phyloP scores from a whole-genome alignment of 164 flowering plant genomes.

The Annona squamosa region DNA sequence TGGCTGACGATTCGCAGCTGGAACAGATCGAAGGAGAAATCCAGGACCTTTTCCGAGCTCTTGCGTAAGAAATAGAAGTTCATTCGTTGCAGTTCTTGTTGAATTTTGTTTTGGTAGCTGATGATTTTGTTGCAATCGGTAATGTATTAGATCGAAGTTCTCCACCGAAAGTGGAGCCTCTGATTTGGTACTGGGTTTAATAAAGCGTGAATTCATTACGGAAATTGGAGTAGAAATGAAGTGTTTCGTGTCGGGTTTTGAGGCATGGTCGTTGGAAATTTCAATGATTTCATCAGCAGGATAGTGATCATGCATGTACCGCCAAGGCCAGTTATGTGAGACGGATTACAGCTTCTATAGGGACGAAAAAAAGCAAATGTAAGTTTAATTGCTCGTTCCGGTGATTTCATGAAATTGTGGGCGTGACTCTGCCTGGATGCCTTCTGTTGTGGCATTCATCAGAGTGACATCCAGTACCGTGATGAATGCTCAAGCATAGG shows the following conservation, averaged over 20 bases:
- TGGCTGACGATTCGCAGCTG: constrained; percentile 42
- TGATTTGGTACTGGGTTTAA: neutral
- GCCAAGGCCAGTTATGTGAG: neutral
- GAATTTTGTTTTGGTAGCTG: neutral
- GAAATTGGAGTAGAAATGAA: neutral
- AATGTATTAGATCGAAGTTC: neutral
- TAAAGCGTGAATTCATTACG: neutral
- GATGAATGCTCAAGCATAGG: neutral
- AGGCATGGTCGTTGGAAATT: neutral
- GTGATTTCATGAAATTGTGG: neutral
- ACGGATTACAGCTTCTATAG: neutral
- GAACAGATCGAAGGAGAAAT: constrained; percentile 99
- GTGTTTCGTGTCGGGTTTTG: neutral
- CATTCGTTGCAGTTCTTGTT: neutral
- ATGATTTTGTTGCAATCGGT: neutral
- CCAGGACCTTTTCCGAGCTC: constrained; percentile 57
- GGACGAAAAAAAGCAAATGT: neutral
- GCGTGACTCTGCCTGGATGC: neutral
- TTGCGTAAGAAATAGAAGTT: constrained; percentile 19
- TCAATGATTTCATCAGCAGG: neutral
- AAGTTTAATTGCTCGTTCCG: neutral
- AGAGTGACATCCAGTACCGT: neutral
- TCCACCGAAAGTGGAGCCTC: neutral
- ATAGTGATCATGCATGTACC: neutral
- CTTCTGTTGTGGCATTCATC: neutral